Conservation (phyloP, 2,329 filamentous ascomycete genomes). For the Neobulgaria alba region DNA sequence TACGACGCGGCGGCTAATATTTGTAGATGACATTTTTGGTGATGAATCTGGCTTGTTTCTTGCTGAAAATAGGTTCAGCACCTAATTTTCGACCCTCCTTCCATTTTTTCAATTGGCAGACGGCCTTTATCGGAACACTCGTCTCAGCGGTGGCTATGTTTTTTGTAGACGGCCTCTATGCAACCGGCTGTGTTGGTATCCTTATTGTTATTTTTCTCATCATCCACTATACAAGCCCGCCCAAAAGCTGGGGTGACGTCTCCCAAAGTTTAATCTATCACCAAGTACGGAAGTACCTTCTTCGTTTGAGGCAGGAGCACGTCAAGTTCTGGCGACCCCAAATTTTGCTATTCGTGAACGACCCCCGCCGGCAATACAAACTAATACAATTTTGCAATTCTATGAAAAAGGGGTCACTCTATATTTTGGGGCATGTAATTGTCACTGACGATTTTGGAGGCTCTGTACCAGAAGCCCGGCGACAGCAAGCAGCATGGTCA, state of each 20-base stretch:
- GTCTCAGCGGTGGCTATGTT: conserved; percentile 78
- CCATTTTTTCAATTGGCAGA: conserved; percentile 83
- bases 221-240: conserved; percentile 78
- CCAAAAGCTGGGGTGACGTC: conserved; percentile 85
- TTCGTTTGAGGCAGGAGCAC: conserved; percentile 77
- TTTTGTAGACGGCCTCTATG: conserved; percentile 78
- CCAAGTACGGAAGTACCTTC: conserved; percentile 79
- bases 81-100: conserved; percentile 86
- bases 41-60: conserved; percentile 79
- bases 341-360: conserved; percentile 75
- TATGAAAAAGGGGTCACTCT: conserved; percentile 77
- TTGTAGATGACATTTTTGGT: conserved; percentile 76
- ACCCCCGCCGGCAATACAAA: conserved; percentile 71
- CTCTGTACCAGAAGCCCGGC: conserved; percentile 71
- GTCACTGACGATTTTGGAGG: conserved; percentile 74
- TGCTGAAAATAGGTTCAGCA: conserved; percentile 78
- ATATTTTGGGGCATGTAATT: conserved; percentile 78
- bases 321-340: conserved; percentile 93
- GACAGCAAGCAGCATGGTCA: conserved; percentile 71
- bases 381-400: conserved; percentile 89
- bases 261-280: conserved; percentile 83
- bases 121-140: conserved; percentile 66
- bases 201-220: conserved; percentile 71
- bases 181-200: conserved; percentile 63
- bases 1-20: conserved; percentile 4